Base-by-base conservation (phyloP, 1,284 basidiomycete genomes). In the Pyrrhoderma lamaoense region DNA sequence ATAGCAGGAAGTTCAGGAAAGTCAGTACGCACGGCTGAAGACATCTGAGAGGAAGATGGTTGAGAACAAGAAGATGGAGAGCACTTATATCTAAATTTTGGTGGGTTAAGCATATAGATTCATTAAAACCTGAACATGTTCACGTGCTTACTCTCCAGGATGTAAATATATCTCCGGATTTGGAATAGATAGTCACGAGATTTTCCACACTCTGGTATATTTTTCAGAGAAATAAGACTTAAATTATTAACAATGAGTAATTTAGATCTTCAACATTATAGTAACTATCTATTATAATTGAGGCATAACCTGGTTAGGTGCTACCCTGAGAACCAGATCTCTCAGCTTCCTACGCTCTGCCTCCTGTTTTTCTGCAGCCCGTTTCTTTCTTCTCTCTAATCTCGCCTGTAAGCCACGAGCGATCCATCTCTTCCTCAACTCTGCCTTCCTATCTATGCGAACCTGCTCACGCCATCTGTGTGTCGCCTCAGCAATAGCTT, bases 231-330 rank as follows among this genome's bases (percentile, higher is more conserved):
- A 31, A 5, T 31, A 5, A 5, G 27, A 11, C 27, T 5, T 5
- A 11, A 5, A 5, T 5, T 11, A 31, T 31, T 31, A 31, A 5
- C 7, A 31, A 31, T 5, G 14, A n/a, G 21, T 40, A 22, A 8
- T 18, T 14, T 40, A 40, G 4, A 22, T 40, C 16, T 40, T 22
- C 8, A 8, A 27, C 31, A 3, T 19, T 1, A 18, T 38, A 31
- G n/a, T 23, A 46, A 16, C 2, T 11, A 19, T 9, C 11, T 21
- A 45, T 50, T 35, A 46, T 21, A 27, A 37, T 42, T 49, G 36
- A 25, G 87, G 87, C 55, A 87, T 67, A 52, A 83, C 66, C 61
- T 89, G 86, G 71, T 89, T 89, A 37, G 73, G 68, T 48, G 75
- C 77, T 22, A 76, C 73, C 58, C 70, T 67, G 57, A 89, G 70